A percentile compares a stretch with the other conserved stretches of the same genome.
Evolutionary conservation across 2,329 filamentous ascomycete genomes (phyloP).

Genomic region (Chaetomiaceae sp.): DNA sequence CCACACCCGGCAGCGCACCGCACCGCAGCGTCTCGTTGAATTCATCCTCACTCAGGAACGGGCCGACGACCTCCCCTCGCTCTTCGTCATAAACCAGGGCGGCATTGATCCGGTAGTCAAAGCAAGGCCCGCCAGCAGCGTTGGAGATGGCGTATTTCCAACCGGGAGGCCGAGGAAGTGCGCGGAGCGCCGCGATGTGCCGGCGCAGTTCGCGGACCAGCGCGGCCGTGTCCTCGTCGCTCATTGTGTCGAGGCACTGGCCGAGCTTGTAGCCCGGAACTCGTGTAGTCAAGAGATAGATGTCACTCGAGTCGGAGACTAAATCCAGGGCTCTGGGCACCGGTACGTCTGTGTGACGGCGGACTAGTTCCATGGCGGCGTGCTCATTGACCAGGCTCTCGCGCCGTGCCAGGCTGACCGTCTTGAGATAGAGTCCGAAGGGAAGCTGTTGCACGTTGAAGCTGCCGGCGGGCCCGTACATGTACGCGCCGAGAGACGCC

Average conservation of each 20-base stretch:
- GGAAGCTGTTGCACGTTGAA: neutral
- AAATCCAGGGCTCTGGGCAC: constrained; percentile 1
- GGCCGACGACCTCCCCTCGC: neutral
- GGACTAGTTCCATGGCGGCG: neutral
- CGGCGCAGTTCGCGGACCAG: neutral
- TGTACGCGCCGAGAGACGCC: neutral
- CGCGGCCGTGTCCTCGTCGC: neutral
- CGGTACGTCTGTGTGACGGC: neutral
- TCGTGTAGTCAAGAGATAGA: neutral
- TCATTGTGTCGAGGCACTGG: constrained; percentile 1
- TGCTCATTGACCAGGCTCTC: neutral
- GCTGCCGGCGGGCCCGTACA: neutral
- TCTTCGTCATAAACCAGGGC: neutral
- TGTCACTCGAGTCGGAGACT: neutral
- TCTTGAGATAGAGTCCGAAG: neutral
- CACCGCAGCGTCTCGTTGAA: constrained; percentile 1
- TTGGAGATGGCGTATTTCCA: neutral
- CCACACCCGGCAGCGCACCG: neutral
- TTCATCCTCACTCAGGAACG: neutral
- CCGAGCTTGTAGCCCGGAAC: neutral
- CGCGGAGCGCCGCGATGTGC: neutral
- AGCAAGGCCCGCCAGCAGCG: neutral
- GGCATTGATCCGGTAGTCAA: neutral
- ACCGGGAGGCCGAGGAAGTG: neutral
- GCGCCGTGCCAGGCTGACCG: neutral